phyloP scores from a whole-genome alignment of 1,284 basidiomycete genomes.

The Testicularia cyperi region DNA sequence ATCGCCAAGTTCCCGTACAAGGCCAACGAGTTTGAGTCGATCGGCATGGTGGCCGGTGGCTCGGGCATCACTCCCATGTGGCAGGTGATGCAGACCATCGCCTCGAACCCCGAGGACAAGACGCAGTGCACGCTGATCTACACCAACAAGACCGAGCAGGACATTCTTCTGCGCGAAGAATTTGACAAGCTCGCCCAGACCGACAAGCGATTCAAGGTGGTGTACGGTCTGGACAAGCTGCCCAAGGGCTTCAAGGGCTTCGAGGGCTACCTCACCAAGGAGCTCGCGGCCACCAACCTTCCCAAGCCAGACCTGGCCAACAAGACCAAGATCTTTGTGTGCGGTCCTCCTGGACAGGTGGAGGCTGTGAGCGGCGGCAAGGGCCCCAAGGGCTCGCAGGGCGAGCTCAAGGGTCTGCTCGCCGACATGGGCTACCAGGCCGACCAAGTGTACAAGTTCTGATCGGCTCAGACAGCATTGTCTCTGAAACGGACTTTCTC shows the following conservation, averaged over 20 bases:
- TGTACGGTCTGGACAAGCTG: slow-evolving; percentile 84
- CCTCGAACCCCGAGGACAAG: slow-evolving; percentile 72
- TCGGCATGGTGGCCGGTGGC: slow-evolving; percentile 87
- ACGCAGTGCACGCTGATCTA: slow-evolving; percentile 93
- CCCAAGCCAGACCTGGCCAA: slow-evolving; percentile 69
- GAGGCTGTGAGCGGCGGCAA: slow-evolving; percentile 56
- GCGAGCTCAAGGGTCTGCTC: slow-evolving; percentile 54
- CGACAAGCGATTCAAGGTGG: slow-evolving; percentile 69
- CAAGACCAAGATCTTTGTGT: slow-evolving; percentile 86
- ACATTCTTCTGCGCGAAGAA: slow-evolving; percentile 83
- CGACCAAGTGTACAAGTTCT: slow-evolving; percentile 57
- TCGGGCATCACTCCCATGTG: slow-evolving; percentile 68
- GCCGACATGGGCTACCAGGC: slow-evolving; percentile 53
- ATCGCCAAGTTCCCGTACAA: slow-evolving; percentile 58
- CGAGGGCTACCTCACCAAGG: slow-evolving; percentile 67
- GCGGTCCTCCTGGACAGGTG: slow-evolving; percentile 65
- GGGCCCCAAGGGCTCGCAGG: slow-evolving; percentile 55
- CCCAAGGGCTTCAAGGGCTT: slow-evolving; percentile 67
- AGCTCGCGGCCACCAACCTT: slow-evolving; percentile 74
- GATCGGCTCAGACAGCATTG: no score
- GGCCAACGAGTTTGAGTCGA: slow-evolving; percentile 65
- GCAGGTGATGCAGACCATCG: slow-evolving; percentile 60
- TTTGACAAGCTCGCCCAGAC: slow-evolving; percentile 66
- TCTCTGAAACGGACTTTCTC: no score
- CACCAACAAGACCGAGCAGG: slow-evolving; percentile 83